Evolutionary conservation across 352 stramenopile species (phyloP).

Genomic region (Halophytophthora polymorphica): DNA sequence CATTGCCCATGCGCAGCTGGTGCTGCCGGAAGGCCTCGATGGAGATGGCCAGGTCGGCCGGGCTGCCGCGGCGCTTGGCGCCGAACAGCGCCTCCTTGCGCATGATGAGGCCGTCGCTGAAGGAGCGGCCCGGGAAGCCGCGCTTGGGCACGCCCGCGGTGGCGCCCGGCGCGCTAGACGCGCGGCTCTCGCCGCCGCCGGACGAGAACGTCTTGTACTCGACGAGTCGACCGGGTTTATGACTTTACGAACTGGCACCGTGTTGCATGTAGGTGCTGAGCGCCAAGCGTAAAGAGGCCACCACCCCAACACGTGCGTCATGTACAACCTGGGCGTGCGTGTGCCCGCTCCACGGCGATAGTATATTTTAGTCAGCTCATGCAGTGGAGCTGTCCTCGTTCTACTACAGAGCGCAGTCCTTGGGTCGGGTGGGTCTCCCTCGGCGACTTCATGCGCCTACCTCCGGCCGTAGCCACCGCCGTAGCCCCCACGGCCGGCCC

Average conservation of each 20-base stretch:
- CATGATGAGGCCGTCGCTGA: conserved; percentile 78
- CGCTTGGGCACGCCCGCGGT: conserved; percentile 45
- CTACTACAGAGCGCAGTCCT: too few relatives aligned
- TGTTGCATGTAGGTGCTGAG: too few relatives aligned
- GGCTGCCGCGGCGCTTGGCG: conserved; percentile 61
- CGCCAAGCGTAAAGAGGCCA: too few relatives aligned
- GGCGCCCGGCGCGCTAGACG: conserved; percentile 17
- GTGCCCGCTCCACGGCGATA: too few relatives aligned
- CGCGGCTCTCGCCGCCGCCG: conserved; percentile 7
- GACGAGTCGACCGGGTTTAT: conserved; percentile 63
- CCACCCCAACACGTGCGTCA: too few relatives aligned
- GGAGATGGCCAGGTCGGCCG: conserved; percentile 69
- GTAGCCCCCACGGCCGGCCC: conserved; percentile 11
- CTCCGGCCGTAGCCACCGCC: conserved; percentile 20
- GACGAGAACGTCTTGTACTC: conserved; percentile 83
- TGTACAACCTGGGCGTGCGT: too few relatives aligned
- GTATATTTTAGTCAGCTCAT: too few relatives aligned
- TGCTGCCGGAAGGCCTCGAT: conserved; percentile 73
- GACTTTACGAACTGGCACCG: too few relatives aligned
- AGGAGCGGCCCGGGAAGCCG: conserved; percentile 64
- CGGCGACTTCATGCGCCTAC: too few relatives aligned
- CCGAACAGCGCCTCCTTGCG: conserved; percentile 60
- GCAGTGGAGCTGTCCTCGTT: too few relatives aligned
- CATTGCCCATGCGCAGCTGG: conserved; percentile 54
- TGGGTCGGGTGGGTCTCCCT: too few relatives aligned